A percentile compares a stretch with the other conserved stretches of the same genome.
Evolutionary conservation across 2,329 filamentous ascomycete genomes (phyloP).

Genomic region (Phaeosphaeriaceae sp.): DNA sequence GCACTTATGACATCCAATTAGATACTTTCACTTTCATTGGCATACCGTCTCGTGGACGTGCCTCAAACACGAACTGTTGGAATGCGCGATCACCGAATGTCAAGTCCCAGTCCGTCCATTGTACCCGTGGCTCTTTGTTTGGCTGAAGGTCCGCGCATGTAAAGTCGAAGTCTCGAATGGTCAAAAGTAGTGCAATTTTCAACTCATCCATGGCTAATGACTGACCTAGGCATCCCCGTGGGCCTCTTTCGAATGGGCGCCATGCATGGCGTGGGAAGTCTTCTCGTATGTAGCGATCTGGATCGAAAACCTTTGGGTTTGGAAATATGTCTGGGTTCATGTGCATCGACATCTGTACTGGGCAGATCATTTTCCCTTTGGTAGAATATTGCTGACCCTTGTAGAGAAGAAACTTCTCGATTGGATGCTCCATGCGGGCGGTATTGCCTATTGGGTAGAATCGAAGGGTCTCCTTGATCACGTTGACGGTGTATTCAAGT

Average conservation of each 20-base stretch:
- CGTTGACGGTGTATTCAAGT: conserved; percentile 59
- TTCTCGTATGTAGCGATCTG: conserved; percentile 48
- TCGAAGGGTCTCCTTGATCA: conserved; percentile 61
- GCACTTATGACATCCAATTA: conserved; percentile 14
- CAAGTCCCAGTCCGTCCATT: conserved; percentile 36
- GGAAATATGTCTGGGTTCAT: conserved; percentile 30
- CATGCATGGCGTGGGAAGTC: conserved; percentile 56
- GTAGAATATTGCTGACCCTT: conserved; percentile 54
- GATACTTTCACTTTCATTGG: conserved; percentile 37
- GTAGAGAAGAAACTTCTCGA: conserved; percentile 42
- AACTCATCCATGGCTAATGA: conserved; percentile 62
- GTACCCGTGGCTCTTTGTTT: conserved; percentile 29
- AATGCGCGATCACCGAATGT: conserved; percentile 40
- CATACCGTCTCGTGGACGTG: conserved; percentile 41
- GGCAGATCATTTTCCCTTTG: conserved; percentile 53
- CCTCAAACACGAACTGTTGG: conserved; percentile 40
- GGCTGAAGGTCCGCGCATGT: conserved; percentile 33
- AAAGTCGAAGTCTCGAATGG: conserved; percentile 59
- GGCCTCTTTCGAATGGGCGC: conserved; percentile 62
- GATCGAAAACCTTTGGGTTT: conserved; percentile 36
- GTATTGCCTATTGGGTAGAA: conserved; percentile 59
- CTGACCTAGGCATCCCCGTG: conserved; percentile 64
- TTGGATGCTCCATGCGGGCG: conserved; percentile 48
- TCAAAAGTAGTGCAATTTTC: conserved; percentile 58
- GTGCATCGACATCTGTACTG: conserved; percentile 49